Percentiles rank a stretch among this genome's conserved stretches.
Evolutionary conservation across 441 rosid species (phyloP).

Genomic region (Jatropha multifida): DNA sequence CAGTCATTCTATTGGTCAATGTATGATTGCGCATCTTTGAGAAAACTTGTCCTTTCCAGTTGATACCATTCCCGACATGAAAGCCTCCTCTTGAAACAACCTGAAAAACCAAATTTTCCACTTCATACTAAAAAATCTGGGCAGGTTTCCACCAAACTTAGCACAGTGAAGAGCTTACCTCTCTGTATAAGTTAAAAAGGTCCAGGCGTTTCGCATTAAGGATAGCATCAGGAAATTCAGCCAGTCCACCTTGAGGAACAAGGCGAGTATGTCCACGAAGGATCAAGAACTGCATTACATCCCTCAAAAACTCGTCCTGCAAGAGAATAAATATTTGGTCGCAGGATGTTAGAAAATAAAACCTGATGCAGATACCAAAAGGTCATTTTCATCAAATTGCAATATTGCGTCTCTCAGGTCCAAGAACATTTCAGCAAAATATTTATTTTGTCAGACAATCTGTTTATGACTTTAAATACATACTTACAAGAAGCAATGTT

Average conservation of each 20-base stretch:
- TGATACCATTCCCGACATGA: conserved; percentile 97
- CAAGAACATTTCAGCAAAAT: conserved; percentile 2
- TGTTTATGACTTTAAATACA: background rate
- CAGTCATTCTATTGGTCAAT: conserved; percentile 95
- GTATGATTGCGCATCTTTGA: conserved; percentile 99
- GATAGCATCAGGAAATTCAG: conserved; percentile 96
- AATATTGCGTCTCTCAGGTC: background rate
- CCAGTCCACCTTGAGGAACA: conserved; percentile 91
- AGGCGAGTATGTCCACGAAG: conserved; percentile 95
- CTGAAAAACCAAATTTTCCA: conserved; percentile 38
- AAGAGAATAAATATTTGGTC: conserved; percentile 13
- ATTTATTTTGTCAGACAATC: background rate
- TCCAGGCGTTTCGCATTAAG: conserved; percentile 96
- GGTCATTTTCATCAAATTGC: background rate
- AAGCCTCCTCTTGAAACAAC: conserved; percentile 99
- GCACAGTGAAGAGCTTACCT: conserved; percentile 48
- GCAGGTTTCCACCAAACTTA: conserved; percentile 17
- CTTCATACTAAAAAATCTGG: conserved; percentile 12
- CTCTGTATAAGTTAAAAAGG: conserved; percentile 93
- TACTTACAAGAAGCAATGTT: background rate
- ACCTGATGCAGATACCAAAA: background rate
- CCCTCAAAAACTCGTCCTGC: conserved; percentile 96
- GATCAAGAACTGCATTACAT: conserved; percentile 89
- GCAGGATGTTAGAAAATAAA: background rate
- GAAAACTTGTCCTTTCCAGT: conserved; percentile 99